A percentile compares a stretch with the other conserved stretches of the same genome.
phyloP scores from a whole-genome alignment of 352 stramenopile genomes.

The Pythium phragmitis region DNA sequence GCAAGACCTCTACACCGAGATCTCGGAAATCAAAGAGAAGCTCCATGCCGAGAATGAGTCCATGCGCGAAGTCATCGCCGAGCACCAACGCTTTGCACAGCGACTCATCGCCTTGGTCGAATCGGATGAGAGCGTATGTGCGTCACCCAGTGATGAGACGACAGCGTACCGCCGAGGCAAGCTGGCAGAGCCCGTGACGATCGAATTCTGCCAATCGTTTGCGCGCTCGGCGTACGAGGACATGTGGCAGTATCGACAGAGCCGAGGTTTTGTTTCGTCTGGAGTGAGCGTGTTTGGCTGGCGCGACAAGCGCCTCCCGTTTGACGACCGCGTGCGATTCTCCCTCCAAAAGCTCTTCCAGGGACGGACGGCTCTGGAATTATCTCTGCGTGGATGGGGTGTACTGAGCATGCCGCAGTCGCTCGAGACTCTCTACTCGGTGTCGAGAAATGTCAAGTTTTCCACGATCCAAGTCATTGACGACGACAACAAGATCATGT shows the following conservation, averaged over 20 bases:
- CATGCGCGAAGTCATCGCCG: conserved; percentile 3
- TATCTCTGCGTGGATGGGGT: conserved; percentile 25
- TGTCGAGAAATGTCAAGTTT: conserved; percentile 10
- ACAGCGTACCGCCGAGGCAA: conserved; percentile 1
- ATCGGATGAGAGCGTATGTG: not conserved
- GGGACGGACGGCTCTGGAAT: conserved; percentile 5
- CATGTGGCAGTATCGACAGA: conserved; percentile 19
- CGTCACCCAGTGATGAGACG: not conserved
- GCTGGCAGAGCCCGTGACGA: not conserved
- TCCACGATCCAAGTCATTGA: conserved; percentile 23
- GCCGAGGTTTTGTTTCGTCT: conserved; percentile 24
- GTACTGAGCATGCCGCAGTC: conserved; percentile 19
- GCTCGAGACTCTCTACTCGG: conserved; percentile 18
- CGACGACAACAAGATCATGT: conserved; percentile 26
- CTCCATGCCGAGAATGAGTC: conserved; percentile 16
- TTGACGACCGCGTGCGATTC: conserved; percentile 32
- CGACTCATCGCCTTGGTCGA: conserved; percentile 5
- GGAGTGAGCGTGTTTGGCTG: conserved; percentile 34
- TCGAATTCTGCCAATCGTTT: conserved; percentile 9
- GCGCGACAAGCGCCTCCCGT: conserved; percentile 26
- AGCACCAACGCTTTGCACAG: conserved; percentile 13
- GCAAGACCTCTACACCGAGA: conserved; percentile 17
- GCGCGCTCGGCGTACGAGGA: conserved; percentile 16
- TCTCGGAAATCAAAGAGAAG: conserved; percentile 22
- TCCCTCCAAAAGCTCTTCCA: conserved; percentile 34